Conservation (phyloP, 73 alveolate species). For the Symbiodinium natans region DNA sequence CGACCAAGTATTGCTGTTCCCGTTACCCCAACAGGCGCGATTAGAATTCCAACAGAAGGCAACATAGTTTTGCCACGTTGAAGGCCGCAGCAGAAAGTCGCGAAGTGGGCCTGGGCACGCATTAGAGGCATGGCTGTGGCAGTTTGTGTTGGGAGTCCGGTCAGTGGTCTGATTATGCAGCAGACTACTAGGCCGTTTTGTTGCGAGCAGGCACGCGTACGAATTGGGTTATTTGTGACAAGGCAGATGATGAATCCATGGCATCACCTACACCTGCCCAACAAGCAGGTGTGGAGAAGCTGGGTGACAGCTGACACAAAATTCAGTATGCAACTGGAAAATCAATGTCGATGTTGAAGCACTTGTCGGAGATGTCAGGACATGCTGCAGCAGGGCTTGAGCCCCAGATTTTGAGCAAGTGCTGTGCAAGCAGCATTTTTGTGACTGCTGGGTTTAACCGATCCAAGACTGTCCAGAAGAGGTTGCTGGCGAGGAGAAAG, state of each 20-base stretch:
- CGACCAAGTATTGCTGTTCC: slow-evolving; percentile 47
- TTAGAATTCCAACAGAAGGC: background rate
- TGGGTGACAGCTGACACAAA: background rate
- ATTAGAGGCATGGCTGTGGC: background rate
- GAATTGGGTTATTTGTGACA: background rate
- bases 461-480: too few species aligned
- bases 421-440: too few species aligned
- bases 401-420: background rate
- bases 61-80: background rate
- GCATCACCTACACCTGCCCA: background rate
- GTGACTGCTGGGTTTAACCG: too few species aligned
- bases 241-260: background rate
- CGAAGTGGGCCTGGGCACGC: background rate
- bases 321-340: too few species aligned
- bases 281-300: background rate
- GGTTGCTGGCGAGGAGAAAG: too few species aligned
- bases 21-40: background rate
- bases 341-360: background rate
- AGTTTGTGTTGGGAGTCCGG: background rate
- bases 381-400: background rate
- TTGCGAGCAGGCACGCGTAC: background rate
- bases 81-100: background rate
- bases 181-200: too few species aligned
- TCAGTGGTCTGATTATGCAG: background rate
- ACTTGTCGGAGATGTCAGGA: background rate